Conservation (phyloP, 306 rosid genomes). For the Cajanus cajan region DNA sequence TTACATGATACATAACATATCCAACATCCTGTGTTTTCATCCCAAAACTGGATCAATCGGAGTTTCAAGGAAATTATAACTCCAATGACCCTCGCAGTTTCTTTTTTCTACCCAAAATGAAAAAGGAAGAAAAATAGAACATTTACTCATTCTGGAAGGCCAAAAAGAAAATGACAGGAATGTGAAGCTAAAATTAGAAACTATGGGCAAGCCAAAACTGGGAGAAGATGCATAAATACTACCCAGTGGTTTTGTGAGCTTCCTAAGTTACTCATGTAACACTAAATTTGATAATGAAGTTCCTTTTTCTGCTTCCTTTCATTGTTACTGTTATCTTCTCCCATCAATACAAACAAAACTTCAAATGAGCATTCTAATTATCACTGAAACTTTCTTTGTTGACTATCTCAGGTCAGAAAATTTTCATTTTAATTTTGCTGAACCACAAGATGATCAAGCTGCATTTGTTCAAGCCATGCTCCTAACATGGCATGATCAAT, state of each 20-base stretch:
- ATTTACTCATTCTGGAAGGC: not conserved
- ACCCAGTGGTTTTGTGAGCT: not conserved
- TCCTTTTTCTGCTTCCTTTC: not conserved
- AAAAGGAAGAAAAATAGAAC: not conserved
- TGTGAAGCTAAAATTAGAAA: not conserved
- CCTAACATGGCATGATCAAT: not conserved
- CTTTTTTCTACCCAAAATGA: not conserved
- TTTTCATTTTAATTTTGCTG: not conserved
- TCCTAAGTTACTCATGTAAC: not conserved
- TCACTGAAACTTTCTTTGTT: not conserved
- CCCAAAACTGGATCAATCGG: constrained; percentile 2
- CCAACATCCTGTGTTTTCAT: constrained; percentile 8
- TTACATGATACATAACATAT: not conserved
- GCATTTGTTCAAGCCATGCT: constrained; percentile 4
- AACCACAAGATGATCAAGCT: not conserved
- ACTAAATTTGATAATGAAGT: not conserved
- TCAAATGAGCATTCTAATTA: not conserved
- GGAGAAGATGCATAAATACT: not conserved
- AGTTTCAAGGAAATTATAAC: constrained; percentile 8
- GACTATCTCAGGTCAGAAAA: not conserved
- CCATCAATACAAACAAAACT: not conserved
- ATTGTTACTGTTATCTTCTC: not conserved
- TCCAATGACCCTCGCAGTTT: not conserved
- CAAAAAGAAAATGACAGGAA: not conserved
- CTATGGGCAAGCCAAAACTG: constrained; percentile 5